phyloP scores from a whole-genome alignment of 1,139 yeast genomes.

The Hyphopichia khmerensis region DNA sequence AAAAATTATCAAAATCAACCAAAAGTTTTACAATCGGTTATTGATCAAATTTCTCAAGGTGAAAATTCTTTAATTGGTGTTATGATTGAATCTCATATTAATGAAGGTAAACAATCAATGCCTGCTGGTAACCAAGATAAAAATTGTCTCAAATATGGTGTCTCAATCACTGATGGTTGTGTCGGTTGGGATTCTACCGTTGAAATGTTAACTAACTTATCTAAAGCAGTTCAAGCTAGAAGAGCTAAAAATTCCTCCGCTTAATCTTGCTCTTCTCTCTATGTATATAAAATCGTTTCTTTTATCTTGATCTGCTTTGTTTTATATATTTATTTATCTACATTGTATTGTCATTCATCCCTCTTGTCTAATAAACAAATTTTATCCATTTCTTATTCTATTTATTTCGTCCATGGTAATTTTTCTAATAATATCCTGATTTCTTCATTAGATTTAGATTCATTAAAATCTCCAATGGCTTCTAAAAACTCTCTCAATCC shows the following conservation, averaged over 20 bases:
- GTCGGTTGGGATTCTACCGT: slow-evolving; percentile 91
- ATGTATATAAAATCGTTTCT: background rate
- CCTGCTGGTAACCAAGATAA: slow-evolving; percentile 61
- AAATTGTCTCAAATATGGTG: slow-evolving; percentile 84
- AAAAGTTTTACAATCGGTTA: slow-evolving; percentile 73
- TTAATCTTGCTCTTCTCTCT: background rate
- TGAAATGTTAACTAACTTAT: slow-evolving; percentile 70
- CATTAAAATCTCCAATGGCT: slow-evolving; percentile 8
- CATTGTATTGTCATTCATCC: no score
- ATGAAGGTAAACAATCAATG: slow-evolving; percentile 89
- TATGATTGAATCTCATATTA: slow-evolving; percentile 92
- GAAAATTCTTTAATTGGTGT: slow-evolving; percentile 82
- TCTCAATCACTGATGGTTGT: slow-evolving; percentile 95
- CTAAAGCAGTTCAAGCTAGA: slow-evolving; percentile 80
- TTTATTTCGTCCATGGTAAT: background rate
- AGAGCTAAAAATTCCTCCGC: slow-evolving; percentile 35
- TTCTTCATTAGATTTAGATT: slow-evolving; percentile 9
- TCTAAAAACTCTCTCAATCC: slow-evolving; percentile 19
- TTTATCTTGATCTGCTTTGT: background rate
- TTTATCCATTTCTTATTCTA: background rate
- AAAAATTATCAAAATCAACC: slow-evolving; percentile 96
- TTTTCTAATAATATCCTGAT: slow-evolving; percentile 9
- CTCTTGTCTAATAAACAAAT: no score
- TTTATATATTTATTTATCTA: background rate
- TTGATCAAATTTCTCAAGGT: slow-evolving; percentile 79